Evolutionary conservation across 2,329 filamentous ascomycete genomes (phyloP), one percentile per base, ranked within the genome.

Genomic region (Colletotrichum simmondsii): DNA sequence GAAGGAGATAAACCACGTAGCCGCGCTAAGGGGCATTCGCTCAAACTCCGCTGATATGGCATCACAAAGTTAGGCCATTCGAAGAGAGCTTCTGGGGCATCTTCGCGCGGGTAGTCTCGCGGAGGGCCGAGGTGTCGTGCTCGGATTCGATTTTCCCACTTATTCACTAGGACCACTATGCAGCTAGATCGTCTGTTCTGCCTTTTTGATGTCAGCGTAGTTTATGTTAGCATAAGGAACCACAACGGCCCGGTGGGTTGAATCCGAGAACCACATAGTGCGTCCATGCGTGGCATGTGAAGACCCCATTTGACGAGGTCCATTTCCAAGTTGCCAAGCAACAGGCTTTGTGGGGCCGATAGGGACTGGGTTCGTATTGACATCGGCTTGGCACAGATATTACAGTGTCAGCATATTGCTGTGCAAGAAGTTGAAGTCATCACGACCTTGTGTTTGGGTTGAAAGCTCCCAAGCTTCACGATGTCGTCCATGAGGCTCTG

Each of bases 1-100:
- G 69, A 69, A 69, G 69, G 69, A 72, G 65, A 69, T 54, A 16
- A 12, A 63, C 19, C 49, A 19, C 57, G 49, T 24, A 26, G 62
- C 42, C 35, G 6, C 49, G 61, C 49, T 22, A 63, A 19, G 28
- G 37, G 24, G 8, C 22, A 65, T 35, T 37, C 22, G 56, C 19
- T 26, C 4, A 37, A n/a, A 22, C 16, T 37, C 52, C 26, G 22
- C 22, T 32, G 14, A 24, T 30, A 8, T 59, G 54, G 7, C 54
- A 56, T 42, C 37, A 42, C 37, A 42, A 42, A 19, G 14, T 0
- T 42, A 35, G 46, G 57, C 35, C 22, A 16, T 53, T 11, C 28
- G 53, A 53, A n/a, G 10, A 26, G 30, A 42, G 54, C 19, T 28
- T 19, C 16, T 11, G 14, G 58, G 42, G 32, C 53, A 24, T 37